Conservation (phyloP, 169 alveolate genomes). For the Plasmodium knowlesi region DNA sequence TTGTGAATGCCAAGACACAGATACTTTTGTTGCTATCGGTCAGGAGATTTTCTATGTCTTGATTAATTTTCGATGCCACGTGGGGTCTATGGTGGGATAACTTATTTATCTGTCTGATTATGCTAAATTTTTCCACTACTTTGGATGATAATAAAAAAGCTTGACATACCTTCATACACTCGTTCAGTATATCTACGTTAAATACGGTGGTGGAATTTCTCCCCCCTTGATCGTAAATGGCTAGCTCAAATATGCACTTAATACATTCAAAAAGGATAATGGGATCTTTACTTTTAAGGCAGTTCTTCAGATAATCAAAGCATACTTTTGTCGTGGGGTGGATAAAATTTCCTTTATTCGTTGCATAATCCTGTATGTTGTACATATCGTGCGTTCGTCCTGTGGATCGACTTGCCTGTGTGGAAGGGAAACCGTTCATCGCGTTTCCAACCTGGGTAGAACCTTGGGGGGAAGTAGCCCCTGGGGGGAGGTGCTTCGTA, state of each 20-base stretch:
- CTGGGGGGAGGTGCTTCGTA: no score
- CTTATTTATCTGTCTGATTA: slow-evolving; percentile 77
- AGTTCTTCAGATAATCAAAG: slow-evolving; percentile 38
- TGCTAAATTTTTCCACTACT: slow-evolving; percentile 48
- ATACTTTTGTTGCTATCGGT: slow-evolving; percentile 91
- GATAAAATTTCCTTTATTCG: slow-evolving; percentile 4
- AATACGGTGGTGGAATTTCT: slow-evolving; percentile 49
- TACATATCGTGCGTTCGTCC: background rate
- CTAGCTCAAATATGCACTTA: slow-evolving; percentile 31
- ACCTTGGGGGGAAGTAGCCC: no score
- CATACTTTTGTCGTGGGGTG: slow-evolving; percentile 69
- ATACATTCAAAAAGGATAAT: slow-evolving; percentile 40
- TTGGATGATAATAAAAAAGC: slow-evolving; percentile 66
- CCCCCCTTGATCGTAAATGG: slow-evolving; percentile 7
- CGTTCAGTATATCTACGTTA: slow-evolving; percentile 58
- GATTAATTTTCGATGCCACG: slow-evolving; percentile 72
- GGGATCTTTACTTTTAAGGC: slow-evolving; percentile 47
- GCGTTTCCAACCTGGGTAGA: background rate
- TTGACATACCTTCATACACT: slow-evolving; percentile 61
- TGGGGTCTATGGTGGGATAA: slow-evolving; percentile 80
- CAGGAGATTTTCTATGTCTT: slow-evolving; percentile 93
- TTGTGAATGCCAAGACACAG: slow-evolving; percentile 96
- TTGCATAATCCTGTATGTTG: slow-evolving; percentile 5
- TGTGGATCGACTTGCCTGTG: background rate
- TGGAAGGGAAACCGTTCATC: background rate